Evolutionary conservation across 2,329 filamentous ascomycete genomes (phyloP), one percentile per base, ranked within the genome.

Genomic region (Chrysosporium queenslandicum): DNA sequence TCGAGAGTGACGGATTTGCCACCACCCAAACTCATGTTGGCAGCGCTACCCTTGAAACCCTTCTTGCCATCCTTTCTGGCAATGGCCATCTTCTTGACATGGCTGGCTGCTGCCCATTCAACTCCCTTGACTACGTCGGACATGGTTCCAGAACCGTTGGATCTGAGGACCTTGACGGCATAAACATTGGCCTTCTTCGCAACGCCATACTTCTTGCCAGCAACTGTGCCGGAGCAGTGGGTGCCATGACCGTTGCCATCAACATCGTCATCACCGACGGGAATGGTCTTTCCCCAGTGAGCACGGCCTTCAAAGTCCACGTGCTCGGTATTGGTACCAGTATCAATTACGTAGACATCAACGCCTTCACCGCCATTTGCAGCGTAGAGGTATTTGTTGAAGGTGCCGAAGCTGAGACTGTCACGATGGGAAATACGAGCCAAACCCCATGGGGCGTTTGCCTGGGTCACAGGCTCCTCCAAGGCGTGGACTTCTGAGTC

Each of bases 161-260:
- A 96, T 69, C 86, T 83, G 63, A 98, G 86, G 37, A 98, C 92
- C 84, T 98, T 98, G 78, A 98, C 90, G 59, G 92, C 92, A 66
- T 94, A 90, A 71, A 98, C 78, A 63, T 87, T 83, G 67, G 94
- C 92, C 82, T 97, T 96, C 85, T 98, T 98, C 70, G 92, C 91
- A 59, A 98, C 92, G 81, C 92, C 92, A 68, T 95, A 98, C 78
- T 95, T 96, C 82, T 92, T 94, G 69, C 94, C 92, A 60, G 87
- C 92, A 64, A 98, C 85, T 58, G 94, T 98, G 63, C 92, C 92
- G 59, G 92, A 97, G 83, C 92, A 98, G 80, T 98, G 92, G 65
- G 92, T 98, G 64, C 92, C 92, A 77, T 98, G 92, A 57, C 92
- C 92, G 65, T 98, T 98, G 71, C 92, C 92, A 74, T 98, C 92